Evolutionary conservation across 2,329 filamentous ascomycete species (phyloP).

Genomic region (Emmonsia crescens): DNA sequence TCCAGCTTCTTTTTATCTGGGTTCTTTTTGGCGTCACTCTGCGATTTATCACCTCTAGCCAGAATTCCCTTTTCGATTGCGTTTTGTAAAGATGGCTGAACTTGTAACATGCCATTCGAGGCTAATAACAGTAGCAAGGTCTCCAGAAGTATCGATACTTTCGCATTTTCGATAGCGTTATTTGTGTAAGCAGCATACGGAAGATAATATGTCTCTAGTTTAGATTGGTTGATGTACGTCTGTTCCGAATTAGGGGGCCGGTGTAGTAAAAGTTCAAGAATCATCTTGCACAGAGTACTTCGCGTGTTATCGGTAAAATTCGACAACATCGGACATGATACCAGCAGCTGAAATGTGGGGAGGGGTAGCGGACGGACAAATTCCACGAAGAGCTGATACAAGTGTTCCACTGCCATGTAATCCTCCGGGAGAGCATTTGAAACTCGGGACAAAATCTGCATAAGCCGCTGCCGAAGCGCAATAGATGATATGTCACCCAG

Average conservation of each 20-base stretch:
- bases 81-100: slow-evolving; percentile 28
- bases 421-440: slow-evolving; percentile 24
- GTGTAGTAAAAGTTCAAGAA: slow-evolving; percentile 42
- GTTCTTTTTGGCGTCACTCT: slow-evolving; percentile 36
- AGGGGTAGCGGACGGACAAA: slow-evolving; percentile 37
- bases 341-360: slow-evolving; percentile 35
- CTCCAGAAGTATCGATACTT: slow-evolving; percentile 60
- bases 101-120: slow-evolving; percentile 22
- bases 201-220: slow-evolving; percentile 52
- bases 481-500: slow-evolving; percentile 32
- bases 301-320: slow-evolving; percentile 31
- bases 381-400: slow-evolving; percentile 36
- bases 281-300: slow-evolving; percentile 42
- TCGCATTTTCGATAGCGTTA: slow-evolving; percentile 57
- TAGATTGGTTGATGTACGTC: slow-evolving; percentile 37
- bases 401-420: slow-evolving; percentile 29
- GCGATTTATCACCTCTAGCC: slow-evolving; percentile 38
- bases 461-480: slow-evolving; percentile 35
- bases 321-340: slow-evolving; percentile 36
- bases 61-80: slow-evolving; percentile 45
- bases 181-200: slow-evolving; percentile 53
- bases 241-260: slow-evolving; percentile 28
- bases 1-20: slow-evolving; percentile 26
- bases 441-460: slow-evolving; percentile 32
- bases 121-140: slow-evolving; percentile 47